Evolutionary conservation across 139 green algal genomes (phyloP).

Genomic region (Chlamydomonas sp.): DNA sequence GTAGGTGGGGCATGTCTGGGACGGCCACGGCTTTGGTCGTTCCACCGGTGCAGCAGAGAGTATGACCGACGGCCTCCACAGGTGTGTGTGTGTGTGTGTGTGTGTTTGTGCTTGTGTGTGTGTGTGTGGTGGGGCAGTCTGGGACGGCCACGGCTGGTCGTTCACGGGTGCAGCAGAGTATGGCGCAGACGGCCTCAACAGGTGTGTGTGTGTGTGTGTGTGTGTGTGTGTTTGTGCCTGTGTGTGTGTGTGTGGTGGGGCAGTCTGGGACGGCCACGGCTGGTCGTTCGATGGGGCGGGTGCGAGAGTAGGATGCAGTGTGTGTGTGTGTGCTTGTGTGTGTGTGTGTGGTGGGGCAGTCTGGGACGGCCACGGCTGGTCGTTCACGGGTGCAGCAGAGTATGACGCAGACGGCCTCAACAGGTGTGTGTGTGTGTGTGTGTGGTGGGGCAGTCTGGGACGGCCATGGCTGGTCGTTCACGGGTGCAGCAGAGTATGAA

Average conservation of each 20-base stretch:
- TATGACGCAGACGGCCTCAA: conserved; percentile 19
- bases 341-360: conserved; percentile 41
- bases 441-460: not conserved
- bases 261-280: not conserved
- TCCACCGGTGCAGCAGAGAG: conserved; percentile 23
- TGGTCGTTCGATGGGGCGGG: conserved; percentile 40
- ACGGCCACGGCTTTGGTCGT: conserved; percentile 36
- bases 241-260: too few species aligned
- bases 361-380: conserved; percentile 35
- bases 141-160: too few species aligned
- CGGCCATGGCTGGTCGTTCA: not conserved
- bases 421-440: not conserved
- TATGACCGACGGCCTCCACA: conserved; percentile 14
- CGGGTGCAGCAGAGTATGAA: conserved; percentile 3
- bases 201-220: too few species aligned
- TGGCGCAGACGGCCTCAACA: too few species aligned
- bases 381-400: conserved; percentile 29
- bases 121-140: too few species aligned
- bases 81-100: too few species aligned
- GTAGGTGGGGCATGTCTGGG: conserved; percentile 40
- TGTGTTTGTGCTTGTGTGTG: too few species aligned
- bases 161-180: too few species aligned
- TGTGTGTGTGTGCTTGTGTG: too few species aligned
- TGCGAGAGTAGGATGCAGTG: too few species aligned
- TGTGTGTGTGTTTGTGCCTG: too few species aligned